Evolutionary conservation across 495 filamentous ascomycete genomes (phyloP).

Genomic region (Geopyxis carbonaria): DNA sequence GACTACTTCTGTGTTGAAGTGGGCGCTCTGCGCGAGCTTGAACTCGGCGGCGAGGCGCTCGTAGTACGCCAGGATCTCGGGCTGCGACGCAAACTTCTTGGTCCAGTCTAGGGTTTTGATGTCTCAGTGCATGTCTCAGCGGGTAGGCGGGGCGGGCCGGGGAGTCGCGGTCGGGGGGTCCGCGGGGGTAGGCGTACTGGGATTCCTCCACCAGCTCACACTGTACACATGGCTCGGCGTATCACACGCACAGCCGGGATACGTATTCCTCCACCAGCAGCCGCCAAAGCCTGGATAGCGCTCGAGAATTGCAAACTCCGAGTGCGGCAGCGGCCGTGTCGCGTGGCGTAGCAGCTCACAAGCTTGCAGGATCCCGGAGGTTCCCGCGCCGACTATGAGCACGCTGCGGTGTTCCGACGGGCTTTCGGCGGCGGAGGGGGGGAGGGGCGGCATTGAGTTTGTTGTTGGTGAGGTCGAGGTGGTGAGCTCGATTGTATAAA

Average conservation of each 20-base stretch:
- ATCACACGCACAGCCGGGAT: not conserved
- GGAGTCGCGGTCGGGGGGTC: no score
- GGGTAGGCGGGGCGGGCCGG: no score
- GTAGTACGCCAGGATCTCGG: not conserved
- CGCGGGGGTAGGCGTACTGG: no score
- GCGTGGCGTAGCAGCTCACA: not conserved
- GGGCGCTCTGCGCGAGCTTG: not conserved
- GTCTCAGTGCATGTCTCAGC: no score
- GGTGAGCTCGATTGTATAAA: no score
- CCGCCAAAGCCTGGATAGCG: not conserved
- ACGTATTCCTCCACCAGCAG: not conserved
- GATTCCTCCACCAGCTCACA: not conserved
- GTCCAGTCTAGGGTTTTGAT: not conserved
- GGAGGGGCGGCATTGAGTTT: no score
- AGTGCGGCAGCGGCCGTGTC: not conserved
- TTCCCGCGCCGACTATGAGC: conserved; percentile 71
- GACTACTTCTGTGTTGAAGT: not conserved
- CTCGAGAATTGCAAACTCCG: not conserved
- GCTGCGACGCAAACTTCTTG: not conserved
- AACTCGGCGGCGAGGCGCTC: not conserved
- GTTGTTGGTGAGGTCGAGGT: no score
- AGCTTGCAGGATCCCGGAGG: conserved; percentile 49
- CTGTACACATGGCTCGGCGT: not conserved
- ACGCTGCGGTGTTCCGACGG: conserved; percentile 29
- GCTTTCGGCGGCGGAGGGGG: no score